A percentile compares a stretch with the other conserved stretches of the same genome.
phyloP scores from a whole-genome alignment of 331 rosid species.

The Quercus tomentella region DNA sequence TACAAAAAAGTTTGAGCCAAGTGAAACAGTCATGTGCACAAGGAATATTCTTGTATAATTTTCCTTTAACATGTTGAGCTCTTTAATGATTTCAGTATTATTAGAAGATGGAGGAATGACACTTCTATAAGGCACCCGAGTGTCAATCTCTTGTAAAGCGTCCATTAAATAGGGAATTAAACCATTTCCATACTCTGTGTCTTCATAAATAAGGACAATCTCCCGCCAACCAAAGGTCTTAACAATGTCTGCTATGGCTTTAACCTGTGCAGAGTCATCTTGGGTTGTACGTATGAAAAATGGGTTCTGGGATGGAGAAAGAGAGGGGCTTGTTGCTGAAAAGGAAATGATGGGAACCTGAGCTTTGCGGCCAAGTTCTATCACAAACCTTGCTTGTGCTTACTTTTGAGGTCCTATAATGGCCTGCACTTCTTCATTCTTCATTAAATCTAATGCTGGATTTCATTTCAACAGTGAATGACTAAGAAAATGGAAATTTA shows the following conservation, averaged over 20 bases:
- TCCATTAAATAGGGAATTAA: conserved; percentile 8
- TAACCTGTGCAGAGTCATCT: conserved; percentile 20
- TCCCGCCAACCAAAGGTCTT: conserved; percentile 22
- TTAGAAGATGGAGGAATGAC: conserved; percentile 5
- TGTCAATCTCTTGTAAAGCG: conserved; percentile 5
- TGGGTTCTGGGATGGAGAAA: conserved; percentile 2
- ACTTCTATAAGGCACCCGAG: conserved; percentile 8
- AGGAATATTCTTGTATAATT: conserved; percentile 1
- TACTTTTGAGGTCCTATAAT: conserved; percentile 21
- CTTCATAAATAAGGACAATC: conserved; percentile 22
- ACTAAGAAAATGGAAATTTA: too few relatives aligned
- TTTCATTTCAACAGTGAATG: too few relatives aligned
- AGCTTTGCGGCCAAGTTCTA: conserved; percentile 13
- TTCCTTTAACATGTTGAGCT: not conserved
- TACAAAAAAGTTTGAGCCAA: not conserved
- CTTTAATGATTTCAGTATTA: not conserved
- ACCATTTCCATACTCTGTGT: conserved; percentile 22
- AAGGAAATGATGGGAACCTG: conserved; percentile 17
- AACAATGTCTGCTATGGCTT: conserved; percentile 23
- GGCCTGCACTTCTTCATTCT: conserved; percentile 19
- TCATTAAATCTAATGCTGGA: conserved; percentile 19
- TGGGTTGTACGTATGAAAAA: conserved; percentile 19
- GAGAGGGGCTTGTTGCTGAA: conserved; percentile 26
- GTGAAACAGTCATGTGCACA: conserved; percentile 15
- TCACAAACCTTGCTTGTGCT: conserved; percentile 17